Evolutionary conservation across 2,329 filamentous ascomycete genomes (phyloP), one percentile per base, ranked within the genome.

Genomic region (Nakataea oryzae): DNA sequence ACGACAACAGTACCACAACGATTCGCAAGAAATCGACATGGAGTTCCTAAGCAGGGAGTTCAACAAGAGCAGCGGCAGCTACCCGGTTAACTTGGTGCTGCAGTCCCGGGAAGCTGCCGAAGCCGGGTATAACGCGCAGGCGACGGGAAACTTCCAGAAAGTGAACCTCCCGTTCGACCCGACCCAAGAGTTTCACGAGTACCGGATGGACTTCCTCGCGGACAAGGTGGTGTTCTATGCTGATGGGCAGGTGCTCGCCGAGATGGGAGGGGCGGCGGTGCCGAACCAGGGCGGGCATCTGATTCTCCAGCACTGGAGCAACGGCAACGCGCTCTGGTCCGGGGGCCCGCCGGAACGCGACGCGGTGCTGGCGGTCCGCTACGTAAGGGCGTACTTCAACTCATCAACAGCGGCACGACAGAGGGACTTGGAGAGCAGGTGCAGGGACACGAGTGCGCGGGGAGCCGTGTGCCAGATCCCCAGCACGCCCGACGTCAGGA

Each of bases 351-450:
- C 90, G 0, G 66, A 67, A 0, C 65, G 76, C 41, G 86, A 92
- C 67, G 84, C 89, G 0, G 74, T 80, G 24, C 77, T 90, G 67
- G 83, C 80, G 8, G 79, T 93, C 28, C 82, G 79, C 50, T 91
- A 91, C 69, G 81, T 91, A 63, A 91, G 90, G 71, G 86, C 86
- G 0, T 93, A 93, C 73, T 93, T 92, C 76, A 93, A 93, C 76
- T 86, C 86, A 21, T 86, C 86, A 3, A 67, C 77, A 26, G 65
- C 68, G 2, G 65, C 69, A 62, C 70, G 79, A 21, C 70, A 75
- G 58, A 66, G 65, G 17, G 78, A 79, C 63, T 77, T 74, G 67
- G 63, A 61, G 3, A 63, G 60, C 11, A 73, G 81, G 58, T 85
- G 82, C 66, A 67, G 58, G 14, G 73, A 80, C 61, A 68, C 73